phyloP scores from a whole-genome alignment of 257 asterid species.

The Solanum pennellii region DNA sequence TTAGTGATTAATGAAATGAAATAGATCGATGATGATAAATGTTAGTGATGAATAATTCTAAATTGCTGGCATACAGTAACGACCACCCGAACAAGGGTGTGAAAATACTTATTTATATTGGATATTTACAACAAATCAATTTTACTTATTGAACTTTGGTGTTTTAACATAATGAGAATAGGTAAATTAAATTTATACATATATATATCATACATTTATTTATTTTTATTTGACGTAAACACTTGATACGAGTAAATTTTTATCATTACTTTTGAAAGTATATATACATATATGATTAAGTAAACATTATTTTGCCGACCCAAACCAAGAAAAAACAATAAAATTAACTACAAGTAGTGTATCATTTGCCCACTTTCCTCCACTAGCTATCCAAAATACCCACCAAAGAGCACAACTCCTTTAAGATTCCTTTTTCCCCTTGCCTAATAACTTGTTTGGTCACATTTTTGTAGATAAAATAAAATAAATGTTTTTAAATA shows the following conservation, averaged over 20 bases:
- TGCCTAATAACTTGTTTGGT: not conserved
- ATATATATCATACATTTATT: not conserved
- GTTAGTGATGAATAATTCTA: too few species aligned
- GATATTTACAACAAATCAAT: too few species aligned
- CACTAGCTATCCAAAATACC: slow-evolving; percentile 5
- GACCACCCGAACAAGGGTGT: too few species aligned
- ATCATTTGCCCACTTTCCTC: not conserved
- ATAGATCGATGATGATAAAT: too few species aligned
- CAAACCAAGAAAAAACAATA: not conserved
- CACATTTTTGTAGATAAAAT: not conserved
- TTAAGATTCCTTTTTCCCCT: not conserved
- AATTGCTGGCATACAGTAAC: not conserved
- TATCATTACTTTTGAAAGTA: not conserved
- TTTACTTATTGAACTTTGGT: not conserved
- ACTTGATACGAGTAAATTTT: not conserved
- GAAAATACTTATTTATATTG: too few species aligned
- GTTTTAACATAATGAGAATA: too few species aligned
- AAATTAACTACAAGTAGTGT: not conserved
- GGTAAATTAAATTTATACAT: too few species aligned
- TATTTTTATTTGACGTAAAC: not conserved
- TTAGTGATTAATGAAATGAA: too few species aligned
- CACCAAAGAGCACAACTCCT: slow-evolving; percentile 9
- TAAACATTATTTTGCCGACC: not conserved
- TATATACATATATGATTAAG: not conserved
- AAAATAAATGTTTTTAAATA: not conserved